Percentiles rank a stretch among this genome's conserved stretches.
phyloP scores from a whole-genome alignment of 306 rosid species.

The Astragalus membranaceus region DNA sequence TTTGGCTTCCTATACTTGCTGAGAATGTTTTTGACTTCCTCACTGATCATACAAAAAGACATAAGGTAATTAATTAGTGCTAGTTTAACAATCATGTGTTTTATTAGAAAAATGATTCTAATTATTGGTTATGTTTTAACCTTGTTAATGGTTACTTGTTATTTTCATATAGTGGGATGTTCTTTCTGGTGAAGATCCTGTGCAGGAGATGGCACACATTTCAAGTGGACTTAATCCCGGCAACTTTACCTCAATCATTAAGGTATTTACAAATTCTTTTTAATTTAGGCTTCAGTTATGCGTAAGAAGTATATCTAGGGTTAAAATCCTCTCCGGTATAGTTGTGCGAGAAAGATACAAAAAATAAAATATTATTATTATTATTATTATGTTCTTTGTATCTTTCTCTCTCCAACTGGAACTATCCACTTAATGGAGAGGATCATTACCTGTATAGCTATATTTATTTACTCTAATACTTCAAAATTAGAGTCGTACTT shows the following conservation, averaged over 20 bases:
- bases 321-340: no score
- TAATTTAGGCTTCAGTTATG: neutral
- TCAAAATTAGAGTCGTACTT: no score
- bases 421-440: no score
- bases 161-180: constrained; percentile 61
- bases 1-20: constrained; percentile 51
- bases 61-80: constrained; percentile 44
- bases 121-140: neutral
- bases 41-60: constrained; percentile 28
- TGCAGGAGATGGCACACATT: constrained; percentile 39
- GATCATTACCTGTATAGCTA: no score
- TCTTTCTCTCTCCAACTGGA: no score
- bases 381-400: no score
- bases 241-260: constrained; percentile 37
- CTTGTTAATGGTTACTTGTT: neutral
- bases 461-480: no score
- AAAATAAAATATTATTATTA: no score
- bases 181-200: constrained; percentile 28
- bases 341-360: no score
- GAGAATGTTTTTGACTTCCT: constrained; percentile 38
- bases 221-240: constrained; percentile 42
- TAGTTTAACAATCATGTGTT: neutral
- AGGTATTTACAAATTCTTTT: constrained; percentile 31
- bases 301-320: neutral
- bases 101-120: neutral